Percentiles rank a stretch among this genome's conserved stretches.
Conservation (phyloP, 1,284 basidiomycete genomes). For the Trichosporon sp. region DNA sequence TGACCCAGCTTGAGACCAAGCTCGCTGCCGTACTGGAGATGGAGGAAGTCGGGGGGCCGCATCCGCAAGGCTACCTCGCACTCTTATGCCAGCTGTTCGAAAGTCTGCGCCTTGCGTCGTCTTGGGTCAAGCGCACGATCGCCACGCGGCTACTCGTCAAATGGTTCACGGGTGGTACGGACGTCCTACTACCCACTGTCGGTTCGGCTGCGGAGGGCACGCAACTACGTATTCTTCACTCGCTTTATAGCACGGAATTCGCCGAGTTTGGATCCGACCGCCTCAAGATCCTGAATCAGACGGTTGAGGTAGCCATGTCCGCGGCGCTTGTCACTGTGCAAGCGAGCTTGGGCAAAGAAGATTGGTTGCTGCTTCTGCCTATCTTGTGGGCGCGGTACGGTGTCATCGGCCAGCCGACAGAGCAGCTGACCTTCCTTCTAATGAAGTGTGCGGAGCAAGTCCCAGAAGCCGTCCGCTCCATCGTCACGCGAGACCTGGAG, state of each 20-base stretch:
- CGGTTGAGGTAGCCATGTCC: neutral
- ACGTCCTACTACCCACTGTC: neutral
- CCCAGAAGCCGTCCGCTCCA: slow-evolving; percentile 16
- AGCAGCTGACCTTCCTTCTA: slow-evolving; percentile 28
- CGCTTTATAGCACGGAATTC: neutral
- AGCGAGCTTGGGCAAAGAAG: slow-evolving; percentile 23
- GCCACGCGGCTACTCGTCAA: slow-evolving; percentile 9
- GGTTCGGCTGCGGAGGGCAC: neutral
- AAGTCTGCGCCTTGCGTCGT: slow-evolving; percentile 18
- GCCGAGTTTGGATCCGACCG: neutral
- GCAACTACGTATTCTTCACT: neutral
- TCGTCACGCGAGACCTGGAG: slow-evolving; percentile 25
- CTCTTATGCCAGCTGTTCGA: slow-evolving; percentile 30
- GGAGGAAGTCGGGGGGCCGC: slow-evolving; percentile 51
- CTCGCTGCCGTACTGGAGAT: slow-evolving; percentile 58
- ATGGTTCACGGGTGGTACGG: slow-evolving; percentile 5
- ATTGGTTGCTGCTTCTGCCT: slow-evolving; percentile 31
- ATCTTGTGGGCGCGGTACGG: slow-evolving; percentile 29
- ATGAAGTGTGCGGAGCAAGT: slow-evolving; percentile 38
- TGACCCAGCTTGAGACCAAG: slow-evolving; percentile 56
- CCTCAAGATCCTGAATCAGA: neutral
- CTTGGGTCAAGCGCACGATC: slow-evolving; percentile 10
- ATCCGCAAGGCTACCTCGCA: slow-evolving; percentile 28
- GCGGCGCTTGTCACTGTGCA: slow-evolving; percentile 30
- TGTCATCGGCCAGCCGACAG: slow-evolving; percentile 3